phyloP scores from a whole-genome alignment of 768 basidiomycete species.

The Suillus paluster region DNA sequence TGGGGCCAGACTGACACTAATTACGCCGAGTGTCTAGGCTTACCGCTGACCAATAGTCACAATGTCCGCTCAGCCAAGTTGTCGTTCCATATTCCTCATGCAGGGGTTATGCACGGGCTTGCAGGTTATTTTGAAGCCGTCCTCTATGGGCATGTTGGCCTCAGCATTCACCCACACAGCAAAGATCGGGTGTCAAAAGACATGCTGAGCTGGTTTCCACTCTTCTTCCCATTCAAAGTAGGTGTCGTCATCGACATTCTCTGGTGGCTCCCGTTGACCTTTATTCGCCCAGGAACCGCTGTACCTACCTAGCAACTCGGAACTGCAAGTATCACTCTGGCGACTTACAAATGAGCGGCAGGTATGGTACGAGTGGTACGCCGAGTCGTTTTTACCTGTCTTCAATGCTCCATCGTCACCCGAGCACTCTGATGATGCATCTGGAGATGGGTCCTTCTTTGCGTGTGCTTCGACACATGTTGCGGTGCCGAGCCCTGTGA shows the following conservation, averaged over 20 bases:
- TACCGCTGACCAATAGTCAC: constrained; percentile 95
- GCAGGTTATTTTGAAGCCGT: constrained; percentile 98
- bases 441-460: constrained; percentile 25
- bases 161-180: constrained; percentile 92
- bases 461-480: constrained; percentile 32
- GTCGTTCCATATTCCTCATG: constrained; percentile 92
- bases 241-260: constrained; percentile 26
- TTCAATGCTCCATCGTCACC: constrained; percentile 37
- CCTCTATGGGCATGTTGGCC: constrained; percentile 85
- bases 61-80: constrained; percentile 88
- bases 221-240: constrained; percentile 94
- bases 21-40: constrained; percentile 50
- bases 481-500: constrained; percentile 66
- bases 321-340: constrained; percentile 94
- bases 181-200: constrained; percentile 88
- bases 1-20: constrained; percentile 15
- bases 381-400: constrained; percentile 86
- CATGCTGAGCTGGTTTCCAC: constrained; percentile 99
- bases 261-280: background rate
- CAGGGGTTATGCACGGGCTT: constrained; percentile 90
- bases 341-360: constrained; percentile 85
- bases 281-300: constrained; percentile 72
- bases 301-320: constrained; percentile 90
- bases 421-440: constrained; percentile 23
- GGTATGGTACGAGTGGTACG: constrained; percentile 99